These are phyloP conservation scores for Starmera pachycereana DNA, from an alignment of 805 yeast genomes.

Conservation along the genomic window DNA sequence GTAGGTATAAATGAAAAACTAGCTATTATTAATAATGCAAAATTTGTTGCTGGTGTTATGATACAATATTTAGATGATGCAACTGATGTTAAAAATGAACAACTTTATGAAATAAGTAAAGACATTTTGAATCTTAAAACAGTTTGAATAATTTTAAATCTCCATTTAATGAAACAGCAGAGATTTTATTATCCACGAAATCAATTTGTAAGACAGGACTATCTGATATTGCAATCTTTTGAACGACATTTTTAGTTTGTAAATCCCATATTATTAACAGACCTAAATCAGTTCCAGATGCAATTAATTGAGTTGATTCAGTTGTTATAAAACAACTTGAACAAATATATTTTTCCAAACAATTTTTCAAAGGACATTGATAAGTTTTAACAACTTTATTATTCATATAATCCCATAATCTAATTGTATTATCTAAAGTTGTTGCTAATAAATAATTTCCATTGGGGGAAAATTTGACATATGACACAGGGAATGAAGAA, in stretches of 20 bases:
- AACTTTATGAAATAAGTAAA: too few species aligned
- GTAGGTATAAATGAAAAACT: conserved; percentile 1
- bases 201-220: conserved; percentile 11
- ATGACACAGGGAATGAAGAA: conserved; percentile 60
- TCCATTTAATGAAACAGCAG: neutral
- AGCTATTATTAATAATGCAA: conserved; percentile 13
- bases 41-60: conserved; percentile 11
- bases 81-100: neutral
- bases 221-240: conserved; percentile 2
- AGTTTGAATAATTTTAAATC: neutral
- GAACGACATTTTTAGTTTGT: conserved; percentile 41
- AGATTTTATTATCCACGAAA: conserved; percentile 6
- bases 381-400: conserved; percentile 74
- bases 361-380: conserved; percentile 16
- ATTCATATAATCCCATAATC: conserved; percentile 81
- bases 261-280: conserved; percentile 56
- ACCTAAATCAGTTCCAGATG: conserved; percentile 52
- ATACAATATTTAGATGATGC: neutral
- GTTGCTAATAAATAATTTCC: conserved; percentile 70
- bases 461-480: conserved; percentile 68
- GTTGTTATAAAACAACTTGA: conserved; percentile 39
- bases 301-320: conserved; percentile 27
- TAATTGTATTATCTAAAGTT: conserved; percentile 66
- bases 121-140: too few species aligned
- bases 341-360: conserved; percentile 38